Evolutionary conservation across 768 basidiomycete species (phyloP).

Genomic region (Tulasnella sp.): DNA sequence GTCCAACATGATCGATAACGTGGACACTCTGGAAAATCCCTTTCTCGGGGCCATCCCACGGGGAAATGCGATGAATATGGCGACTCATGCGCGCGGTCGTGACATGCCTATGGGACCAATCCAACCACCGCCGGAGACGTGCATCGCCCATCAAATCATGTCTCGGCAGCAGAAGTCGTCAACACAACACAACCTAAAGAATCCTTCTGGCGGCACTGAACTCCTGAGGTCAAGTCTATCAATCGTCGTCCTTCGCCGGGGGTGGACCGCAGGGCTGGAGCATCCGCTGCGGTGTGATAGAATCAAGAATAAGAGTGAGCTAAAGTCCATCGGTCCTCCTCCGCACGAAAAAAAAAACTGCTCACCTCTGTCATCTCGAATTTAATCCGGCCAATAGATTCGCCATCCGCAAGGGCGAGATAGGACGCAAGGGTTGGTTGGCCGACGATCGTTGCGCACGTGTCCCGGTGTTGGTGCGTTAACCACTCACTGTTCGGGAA

Average conservation of each 20-base stretch:
- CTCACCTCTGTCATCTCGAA: slow-evolving; percentile 95
- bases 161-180: neutral
- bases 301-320: neutral
- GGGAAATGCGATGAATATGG: neutral
- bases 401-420: slow-evolving; percentile 89
- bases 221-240: slow-evolving; percentile 12
- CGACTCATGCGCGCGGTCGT: neutral
- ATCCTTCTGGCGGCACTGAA: neutral
- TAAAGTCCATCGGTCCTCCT: slow-evolving; percentile 17
- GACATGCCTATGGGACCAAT: no score
- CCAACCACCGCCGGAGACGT: neutral
- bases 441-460: slow-evolving; percentile 86
- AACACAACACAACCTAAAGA: no score
- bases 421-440: slow-evolving; percentile 84
- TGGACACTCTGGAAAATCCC: neutral
- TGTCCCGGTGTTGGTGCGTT: slow-evolving; percentile 95
- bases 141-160: neutral
- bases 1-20: neutral
- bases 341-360: slow-evolving; percentile 19
- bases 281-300: slow-evolving; percentile 62
- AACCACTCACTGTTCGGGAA: slow-evolving; percentile 77
- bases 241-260: slow-evolving; percentile 77
- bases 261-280: slow-evolving; percentile 92
- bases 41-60: neutral
- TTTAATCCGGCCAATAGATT: slow-evolving; percentile 79